Percentiles rank a stretch among this genome's conserved stretches.
Evolutionary conservation across 768 basidiomycete species (phyloP).

Genomic region (Mycena vitilis): DNA sequence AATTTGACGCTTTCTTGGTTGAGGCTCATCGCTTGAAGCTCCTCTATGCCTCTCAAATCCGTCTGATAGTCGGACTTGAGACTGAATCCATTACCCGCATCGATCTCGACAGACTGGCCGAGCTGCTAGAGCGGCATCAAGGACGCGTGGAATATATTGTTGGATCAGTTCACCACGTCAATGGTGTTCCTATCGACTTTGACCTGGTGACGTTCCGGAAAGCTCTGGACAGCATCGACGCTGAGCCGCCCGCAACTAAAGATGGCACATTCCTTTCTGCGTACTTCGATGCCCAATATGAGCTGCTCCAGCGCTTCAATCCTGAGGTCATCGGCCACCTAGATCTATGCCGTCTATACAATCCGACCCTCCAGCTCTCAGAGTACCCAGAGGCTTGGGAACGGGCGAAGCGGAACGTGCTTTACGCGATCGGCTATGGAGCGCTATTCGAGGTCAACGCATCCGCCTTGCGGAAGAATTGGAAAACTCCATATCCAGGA

Average conservation of each 20-base stretch:
- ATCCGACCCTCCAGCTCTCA: constrained; percentile 67
- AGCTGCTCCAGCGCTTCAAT: constrained; percentile 72
- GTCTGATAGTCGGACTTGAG: constrained; percentile 89
- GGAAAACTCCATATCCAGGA: constrained; percentile 87
- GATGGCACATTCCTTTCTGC: constrained; percentile 60
- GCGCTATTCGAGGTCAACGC: constrained; percentile 95
- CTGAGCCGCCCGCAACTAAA: constrained; percentile 37
- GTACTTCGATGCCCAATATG: constrained; percentile 91
- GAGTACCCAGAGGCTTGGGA: constrained; percentile 70
- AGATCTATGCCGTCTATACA: constrained; percentile 91
- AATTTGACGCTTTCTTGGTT: constrained; percentile 79
- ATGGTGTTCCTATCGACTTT: constrained; percentile 91
- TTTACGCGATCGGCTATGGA: constrained; percentile 79
- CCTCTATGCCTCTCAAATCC: constrained; percentile 71
- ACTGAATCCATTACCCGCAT: constrained; percentile 85
- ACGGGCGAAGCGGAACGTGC: constrained; percentile 80
- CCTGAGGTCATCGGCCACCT: constrained; percentile 95
- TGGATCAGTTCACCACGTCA: constrained; percentile 94
- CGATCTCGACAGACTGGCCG: constrained; percentile 71
- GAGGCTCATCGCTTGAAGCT: constrained; percentile 84
- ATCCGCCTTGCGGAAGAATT: constrained; percentile 92
- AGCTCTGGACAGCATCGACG: constrained; percentile 60
- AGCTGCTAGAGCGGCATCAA: constrained; percentile 60
- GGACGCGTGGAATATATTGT: constrained; percentile 86
- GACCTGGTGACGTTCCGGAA: constrained; percentile 76